Evolutionary conservation across 1,139 yeast genomes (phyloP).

Genomic region (Geotrichum europaeum): DNA sequence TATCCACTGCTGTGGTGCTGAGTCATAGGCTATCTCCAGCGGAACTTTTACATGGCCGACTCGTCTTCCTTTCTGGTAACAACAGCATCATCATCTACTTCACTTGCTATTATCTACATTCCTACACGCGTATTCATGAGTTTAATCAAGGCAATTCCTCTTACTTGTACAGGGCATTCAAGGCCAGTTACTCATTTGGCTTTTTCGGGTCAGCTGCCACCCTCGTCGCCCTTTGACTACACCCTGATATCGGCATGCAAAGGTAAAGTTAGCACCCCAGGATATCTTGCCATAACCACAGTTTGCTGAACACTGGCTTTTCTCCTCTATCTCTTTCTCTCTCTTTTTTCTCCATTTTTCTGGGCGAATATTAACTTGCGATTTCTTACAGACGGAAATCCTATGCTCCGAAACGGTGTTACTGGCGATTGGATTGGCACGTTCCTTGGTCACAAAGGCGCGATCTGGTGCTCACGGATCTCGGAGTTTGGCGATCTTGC

Average conservation of each 20-base stretch:
- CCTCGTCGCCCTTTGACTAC: slow-evolving; percentile 17
- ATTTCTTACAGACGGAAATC: slow-evolving; percentile 32
- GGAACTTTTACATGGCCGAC: neutral
- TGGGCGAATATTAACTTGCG: neutral
- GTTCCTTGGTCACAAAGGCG: slow-evolving; percentile 38
- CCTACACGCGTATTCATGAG: slow-evolving; percentile 4
- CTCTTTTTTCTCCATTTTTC: neutral
- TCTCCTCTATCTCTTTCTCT: neutral
- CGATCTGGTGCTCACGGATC: slow-evolving; percentile 36
- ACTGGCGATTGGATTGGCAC: slow-evolving; percentile 41
- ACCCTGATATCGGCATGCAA: slow-evolving; percentile 36
- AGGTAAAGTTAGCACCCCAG: slow-evolving; percentile 22
- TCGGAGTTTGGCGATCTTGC: slow-evolving; percentile 29
- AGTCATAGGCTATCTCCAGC: neutral
- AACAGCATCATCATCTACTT: neutral
- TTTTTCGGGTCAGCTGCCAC: slow-evolving; percentile 27
- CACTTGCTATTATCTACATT: neutral
- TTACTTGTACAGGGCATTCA: slow-evolving; percentile 38
- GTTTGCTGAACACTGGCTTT: neutral
- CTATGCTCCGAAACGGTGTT: slow-evolving; percentile 37
- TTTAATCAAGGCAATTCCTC: slow-evolving; percentile 30
- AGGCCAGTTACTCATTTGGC: slow-evolving; percentile 37
- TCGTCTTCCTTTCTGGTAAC: neutral
- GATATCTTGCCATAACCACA: neutral
- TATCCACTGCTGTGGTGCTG: neutral